These are phyloP conservation scores for Paramecium primaurelia DNA, from an alignment of 73 alveolate genomes.

Conservation along the genomic window DNA sequence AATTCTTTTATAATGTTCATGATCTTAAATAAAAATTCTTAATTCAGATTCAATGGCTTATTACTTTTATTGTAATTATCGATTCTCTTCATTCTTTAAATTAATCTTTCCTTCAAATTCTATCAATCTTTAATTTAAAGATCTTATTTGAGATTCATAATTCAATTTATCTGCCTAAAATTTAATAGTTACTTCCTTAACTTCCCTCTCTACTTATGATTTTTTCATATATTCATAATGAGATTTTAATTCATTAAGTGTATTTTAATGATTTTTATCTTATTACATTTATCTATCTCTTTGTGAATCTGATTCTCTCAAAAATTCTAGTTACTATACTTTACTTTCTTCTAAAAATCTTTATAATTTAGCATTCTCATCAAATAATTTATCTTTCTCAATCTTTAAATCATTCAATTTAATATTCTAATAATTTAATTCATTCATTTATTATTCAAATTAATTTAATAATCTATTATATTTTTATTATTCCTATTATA, in stretches of 20 bases:
- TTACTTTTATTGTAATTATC: neutral
- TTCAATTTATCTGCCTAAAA: slow-evolving; percentile 15
- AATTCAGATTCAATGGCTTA: neutral
- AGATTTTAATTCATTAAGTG: neutral
- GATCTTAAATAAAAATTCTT: neutral
- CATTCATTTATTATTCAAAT: neutral
- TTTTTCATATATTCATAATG: slow-evolving; percentile 36
- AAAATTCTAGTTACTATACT: neutral
- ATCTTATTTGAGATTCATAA: neutral
- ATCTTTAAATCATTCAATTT: neutral
- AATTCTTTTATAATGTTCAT: neutral
- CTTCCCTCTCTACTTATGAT: neutral
- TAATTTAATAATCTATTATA: neutral
- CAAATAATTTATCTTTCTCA: neutral
- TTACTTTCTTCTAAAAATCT: neutral
- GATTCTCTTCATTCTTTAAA: neutral
- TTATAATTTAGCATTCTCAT: neutral
- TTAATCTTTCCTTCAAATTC: neutral
- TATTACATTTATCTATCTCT: neutral
- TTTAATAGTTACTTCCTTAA: neutral
- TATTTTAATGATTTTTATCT: neutral
- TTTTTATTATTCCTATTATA: neutral
- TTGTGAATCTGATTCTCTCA: neutral
- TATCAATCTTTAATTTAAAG: neutral
- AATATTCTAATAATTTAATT: neutral